These are phyloP conservation scores for Geosmithia flava DNA, from an alignment of 2,329 filamentous ascomycete genomes.

Conservation along the genomic window DNA sequence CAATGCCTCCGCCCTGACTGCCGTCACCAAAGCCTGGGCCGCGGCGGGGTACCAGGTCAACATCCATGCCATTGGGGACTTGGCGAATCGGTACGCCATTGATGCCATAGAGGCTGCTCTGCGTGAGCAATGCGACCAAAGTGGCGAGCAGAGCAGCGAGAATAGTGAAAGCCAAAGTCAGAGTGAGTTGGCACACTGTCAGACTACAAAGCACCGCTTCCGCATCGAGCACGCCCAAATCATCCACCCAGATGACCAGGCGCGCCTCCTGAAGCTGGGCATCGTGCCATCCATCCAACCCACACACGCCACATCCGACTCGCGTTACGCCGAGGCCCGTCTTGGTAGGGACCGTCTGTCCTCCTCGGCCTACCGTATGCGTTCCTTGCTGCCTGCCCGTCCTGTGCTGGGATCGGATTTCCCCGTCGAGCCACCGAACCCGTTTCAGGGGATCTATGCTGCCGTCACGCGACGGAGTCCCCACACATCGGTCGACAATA, in stretches of 20 bases:
- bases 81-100: conserved; percentile 52
- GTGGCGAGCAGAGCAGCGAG: conserved; percentile 10
- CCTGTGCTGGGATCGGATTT: conserved; percentile 58
- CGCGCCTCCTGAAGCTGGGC: conserved; percentile 41
- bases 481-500: conserved; percentile 27
- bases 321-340: conserved; percentile 50
- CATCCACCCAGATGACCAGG: conserved; percentile 53
- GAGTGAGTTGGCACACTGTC: conserved; percentile 30
- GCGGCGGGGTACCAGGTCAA: conserved; percentile 53
- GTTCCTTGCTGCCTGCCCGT: conserved; percentile 37
- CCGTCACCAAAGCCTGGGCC: conserved; percentile 45
- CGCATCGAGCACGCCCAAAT: conserved; percentile 63
- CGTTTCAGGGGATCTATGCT: conserved; percentile 58
- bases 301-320: conserved; percentile 61
- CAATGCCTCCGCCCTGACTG: conserved; percentile 44
- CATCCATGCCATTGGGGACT: conserved; percentile 61
- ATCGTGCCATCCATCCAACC: conserved; percentile 60
- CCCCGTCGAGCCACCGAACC: conserved; percentile 56
- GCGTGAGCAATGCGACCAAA: conserved; percentile 33
- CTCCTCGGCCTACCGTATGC: conserved; percentile 54
- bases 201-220: conserved; percentile 38
- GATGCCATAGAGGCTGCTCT: conserved; percentile 49
- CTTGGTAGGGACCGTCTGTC: conserved; percentile 43
- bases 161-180: conserved; percentile 12
- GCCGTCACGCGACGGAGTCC: conserved; percentile 51